Conservation (phyloP, 441 rosid genomes). For the Populus hybrid region DNA sequence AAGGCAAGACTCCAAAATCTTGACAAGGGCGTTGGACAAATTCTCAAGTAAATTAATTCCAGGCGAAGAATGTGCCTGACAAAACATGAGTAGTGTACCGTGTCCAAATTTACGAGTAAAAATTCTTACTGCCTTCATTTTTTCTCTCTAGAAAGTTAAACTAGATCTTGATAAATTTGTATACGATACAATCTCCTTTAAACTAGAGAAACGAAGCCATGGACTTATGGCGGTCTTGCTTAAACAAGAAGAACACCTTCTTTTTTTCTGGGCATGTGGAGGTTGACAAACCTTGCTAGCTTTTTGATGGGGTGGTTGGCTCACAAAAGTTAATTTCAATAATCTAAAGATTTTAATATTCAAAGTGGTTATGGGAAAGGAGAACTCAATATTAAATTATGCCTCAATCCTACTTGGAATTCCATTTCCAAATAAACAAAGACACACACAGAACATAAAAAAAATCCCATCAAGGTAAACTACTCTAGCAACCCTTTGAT, state of each 20-base stretch:
- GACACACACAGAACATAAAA: no score
- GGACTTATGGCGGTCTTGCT: background rate
- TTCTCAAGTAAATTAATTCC: background rate
- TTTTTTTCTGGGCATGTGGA: conserved; percentile 54
- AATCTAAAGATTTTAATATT: conserved; percentile 10
- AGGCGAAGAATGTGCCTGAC: background rate
- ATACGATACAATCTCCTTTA: no score
- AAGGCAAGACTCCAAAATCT: background rate
- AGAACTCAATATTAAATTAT: background rate
- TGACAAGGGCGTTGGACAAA: background rate
- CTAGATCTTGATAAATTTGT: no score
- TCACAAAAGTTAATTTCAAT: conserved; percentile 24
- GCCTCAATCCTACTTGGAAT: conserved; percentile 50
- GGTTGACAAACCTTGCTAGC: conserved; percentile 43
- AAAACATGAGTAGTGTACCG: no score
- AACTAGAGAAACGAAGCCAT: no score
- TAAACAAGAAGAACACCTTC: conserved; percentile 20
- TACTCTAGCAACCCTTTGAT: background rate
- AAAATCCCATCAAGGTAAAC: background rate
- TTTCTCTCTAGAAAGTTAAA: no score
- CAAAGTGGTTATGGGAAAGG: conserved; percentile 32
- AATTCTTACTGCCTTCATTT: no score
- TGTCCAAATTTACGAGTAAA: no score
- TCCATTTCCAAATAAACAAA: conserved; percentile 39
- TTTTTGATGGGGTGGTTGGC: conserved; percentile 58